Base-by-base conservation (phyloP, 2,329 filamentous ascomycete genomes). In the Cercospora sp. region DNA sequence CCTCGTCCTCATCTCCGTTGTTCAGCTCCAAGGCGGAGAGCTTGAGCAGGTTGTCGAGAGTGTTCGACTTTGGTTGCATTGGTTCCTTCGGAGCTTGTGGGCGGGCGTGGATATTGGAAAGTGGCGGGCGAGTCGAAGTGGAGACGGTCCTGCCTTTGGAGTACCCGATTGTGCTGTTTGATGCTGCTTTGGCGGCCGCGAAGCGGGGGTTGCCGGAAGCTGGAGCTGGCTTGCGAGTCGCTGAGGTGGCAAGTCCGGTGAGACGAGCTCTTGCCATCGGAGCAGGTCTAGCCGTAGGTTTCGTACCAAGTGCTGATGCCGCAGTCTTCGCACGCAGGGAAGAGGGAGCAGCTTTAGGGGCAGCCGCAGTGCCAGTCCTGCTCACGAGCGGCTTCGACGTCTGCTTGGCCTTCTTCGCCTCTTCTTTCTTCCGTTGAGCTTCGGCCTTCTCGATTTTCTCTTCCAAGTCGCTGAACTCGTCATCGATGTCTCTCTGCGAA, bases 161-260 rank as follows among this genome's bases (percentile, higher is more conserved):
- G 77, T 97, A 97, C 16, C 94, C 94, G 51, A 97, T 85, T 0
- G 93, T 97, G 65, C 88, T 94, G 70, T 89, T 88, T 1, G 93
- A 97, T 5, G 88, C 89, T 5, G 87, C 87, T 23, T 87, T 85
- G 1, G 90, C 89, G 10, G 86, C 83, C 8, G 85, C 85, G 71
- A 88, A 86, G 58, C 88, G 87, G 73, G 87, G 83, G 9, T 75
- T 76, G 18, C 69, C 63, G 13, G 45, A 5, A 69, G 67, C 3
- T 80, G 73, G 5, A 9, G 63, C 60, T 18, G 67, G 63, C 36
- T 70, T 69, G 53, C 68, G 72, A 12, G 61, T 61, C 1, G 69
- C 59, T 10, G 64, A 55, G 12, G 67, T 31, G 60, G 67, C n/a
- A 74, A 78, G 53, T 75, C 75, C 65, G 77, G 76, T 73, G 63